Percentiles rank a stretch among this genome's conserved stretches.
Conservation (phyloP, 176 grass and related monocot genomes). For the barley (Hordeum vulgare) region DNA sequence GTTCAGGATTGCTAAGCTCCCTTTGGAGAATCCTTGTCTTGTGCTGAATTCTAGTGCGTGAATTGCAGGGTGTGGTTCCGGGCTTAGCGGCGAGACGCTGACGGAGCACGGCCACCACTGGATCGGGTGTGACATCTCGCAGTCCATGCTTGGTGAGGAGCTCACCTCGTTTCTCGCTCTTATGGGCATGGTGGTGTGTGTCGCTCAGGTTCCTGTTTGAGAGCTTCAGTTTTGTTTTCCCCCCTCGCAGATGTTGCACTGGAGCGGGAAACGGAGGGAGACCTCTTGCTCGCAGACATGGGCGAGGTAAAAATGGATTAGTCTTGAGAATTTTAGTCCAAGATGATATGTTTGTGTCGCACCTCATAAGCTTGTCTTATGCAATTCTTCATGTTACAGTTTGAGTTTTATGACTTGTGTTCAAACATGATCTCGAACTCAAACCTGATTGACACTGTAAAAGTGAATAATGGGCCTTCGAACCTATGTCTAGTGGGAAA, state of each 20-base stretch:
- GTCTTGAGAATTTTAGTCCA: background rate
- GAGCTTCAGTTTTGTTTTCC: background rate
- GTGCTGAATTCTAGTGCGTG: background rate
- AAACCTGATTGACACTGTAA: background rate
- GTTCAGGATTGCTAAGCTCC: background rate
- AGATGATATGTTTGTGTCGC: background rate
- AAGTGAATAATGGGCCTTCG: background rate
- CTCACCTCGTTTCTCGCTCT: background rate
- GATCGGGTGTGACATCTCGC: constrained; percentile 95
- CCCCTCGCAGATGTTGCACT: constrained; percentile 56
- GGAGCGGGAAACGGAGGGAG: constrained; percentile 76
- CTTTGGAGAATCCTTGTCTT: background rate
- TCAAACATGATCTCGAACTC: background rate
- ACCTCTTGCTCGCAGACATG: constrained; percentile 89
- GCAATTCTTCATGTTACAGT: background rate
- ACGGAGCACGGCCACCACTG: constrained; percentile 81
- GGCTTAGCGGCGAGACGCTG: constrained; percentile 85
- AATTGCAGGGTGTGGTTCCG: constrained; percentile 69
- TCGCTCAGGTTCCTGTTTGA: background rate
- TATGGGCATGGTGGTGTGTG: background rate
- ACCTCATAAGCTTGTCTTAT: background rate
- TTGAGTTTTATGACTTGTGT: background rate
- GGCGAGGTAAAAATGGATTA: constrained; percentile 51
- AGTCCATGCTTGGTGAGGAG: constrained; percentile 80
- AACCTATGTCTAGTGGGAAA: background rate